phyloP scores from a whole-genome alignment of 202 grass and related monocot species.

The Eragrostis tef region DNA sequence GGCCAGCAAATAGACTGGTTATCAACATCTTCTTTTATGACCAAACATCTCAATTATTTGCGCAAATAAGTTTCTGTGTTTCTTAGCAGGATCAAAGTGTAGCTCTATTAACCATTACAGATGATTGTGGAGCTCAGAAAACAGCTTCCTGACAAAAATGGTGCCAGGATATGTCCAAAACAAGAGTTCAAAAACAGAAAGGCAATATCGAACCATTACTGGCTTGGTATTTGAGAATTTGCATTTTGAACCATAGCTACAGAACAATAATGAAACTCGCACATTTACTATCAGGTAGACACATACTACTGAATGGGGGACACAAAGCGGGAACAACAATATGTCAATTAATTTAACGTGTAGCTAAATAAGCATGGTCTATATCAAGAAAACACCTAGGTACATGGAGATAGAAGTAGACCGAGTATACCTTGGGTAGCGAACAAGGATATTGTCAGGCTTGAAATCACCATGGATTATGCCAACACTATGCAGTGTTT shows the following conservation, averaged over 20 bases:
- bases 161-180: slow-evolving; percentile 7
- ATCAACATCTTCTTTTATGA: slow-evolving; percentile 27
- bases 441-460: slow-evolving; percentile 89
- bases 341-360: slow-evolving; percentile 3
- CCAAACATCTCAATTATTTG: slow-evolving; percentile 39
- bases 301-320: background rate
- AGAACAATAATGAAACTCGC: background rate
- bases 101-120: slow-evolving; percentile 10
- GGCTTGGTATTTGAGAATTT: slow-evolving; percentile 16
- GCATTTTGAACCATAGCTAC: background rate
- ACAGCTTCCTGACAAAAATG: slow-evolving; percentile 24
- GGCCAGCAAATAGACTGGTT: slow-evolving; percentile 35
- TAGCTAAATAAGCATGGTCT: background rate
- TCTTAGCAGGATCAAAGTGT: background rate
- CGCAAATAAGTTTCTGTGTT: background rate
- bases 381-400: background rate
- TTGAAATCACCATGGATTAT: slow-evolving; percentile 96
- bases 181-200: background rate
- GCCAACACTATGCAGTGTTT: slow-evolving; percentile 73
- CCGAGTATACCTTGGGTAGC: slow-evolving; percentile 80
- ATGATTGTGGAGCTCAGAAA: slow-evolving; percentile 24
- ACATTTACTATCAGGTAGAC: background rate
- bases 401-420: slow-evolving; percentile 1
- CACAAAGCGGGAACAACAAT: slow-evolving; percentile 27
- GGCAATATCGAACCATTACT: background rate